Evolutionary conservation across 768 basidiomycete genomes (phyloP).

Genomic region (Collybiopsis confluens): DNA sequence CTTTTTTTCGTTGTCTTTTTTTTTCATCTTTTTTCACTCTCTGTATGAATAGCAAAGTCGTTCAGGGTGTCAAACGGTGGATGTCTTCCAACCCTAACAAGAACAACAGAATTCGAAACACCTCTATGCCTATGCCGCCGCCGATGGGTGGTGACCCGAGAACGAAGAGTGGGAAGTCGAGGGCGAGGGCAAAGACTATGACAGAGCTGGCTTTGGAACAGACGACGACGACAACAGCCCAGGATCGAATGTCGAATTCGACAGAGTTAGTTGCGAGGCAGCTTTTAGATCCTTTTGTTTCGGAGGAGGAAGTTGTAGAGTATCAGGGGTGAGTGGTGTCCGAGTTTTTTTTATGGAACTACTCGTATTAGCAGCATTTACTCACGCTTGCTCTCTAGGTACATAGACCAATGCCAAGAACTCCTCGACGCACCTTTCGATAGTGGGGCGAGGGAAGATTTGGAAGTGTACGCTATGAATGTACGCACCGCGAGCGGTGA

Average conservation of each 20-base stretch:
- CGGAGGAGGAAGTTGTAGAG: conserved; percentile 61
- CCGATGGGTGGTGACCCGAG: too few relatives aligned
- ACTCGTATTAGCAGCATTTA: too few relatives aligned
- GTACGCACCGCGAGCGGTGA: conserved; percentile 47
- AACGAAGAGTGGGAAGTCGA: too few relatives aligned
- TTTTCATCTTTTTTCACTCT: neutral
- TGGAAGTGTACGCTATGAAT: conserved; percentile 50
- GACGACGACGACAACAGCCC: too few relatives aligned
- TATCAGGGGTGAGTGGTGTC: conserved; percentile 74
- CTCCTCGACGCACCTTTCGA: conserved; percentile 47
- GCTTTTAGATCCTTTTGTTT: conserved; percentile 59
- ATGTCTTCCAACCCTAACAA: conserved; percentile 56
- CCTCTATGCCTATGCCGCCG: too few relatives aligned
- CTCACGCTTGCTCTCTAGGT: too few relatives aligned
- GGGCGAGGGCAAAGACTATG: too few relatives aligned
- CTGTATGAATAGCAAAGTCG: conserved; percentile 47
- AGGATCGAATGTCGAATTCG: conserved; percentile 45
- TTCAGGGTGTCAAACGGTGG: conserved; percentile 78
- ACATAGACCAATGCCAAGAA: conserved; percentile 72
- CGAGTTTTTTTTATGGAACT: too few relatives aligned
- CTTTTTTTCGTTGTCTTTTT: neutral
- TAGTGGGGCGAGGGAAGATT: conserved; percentile 49
- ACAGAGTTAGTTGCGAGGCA: conserved; percentile 56
- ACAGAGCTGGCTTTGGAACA: too few relatives aligned
- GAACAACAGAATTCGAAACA: conserved; percentile 28